Evolutionary conservation across 176 grass and related monocot genomes (phyloP).

Genomic region (Miscanthus lutarioriparius): DNA sequence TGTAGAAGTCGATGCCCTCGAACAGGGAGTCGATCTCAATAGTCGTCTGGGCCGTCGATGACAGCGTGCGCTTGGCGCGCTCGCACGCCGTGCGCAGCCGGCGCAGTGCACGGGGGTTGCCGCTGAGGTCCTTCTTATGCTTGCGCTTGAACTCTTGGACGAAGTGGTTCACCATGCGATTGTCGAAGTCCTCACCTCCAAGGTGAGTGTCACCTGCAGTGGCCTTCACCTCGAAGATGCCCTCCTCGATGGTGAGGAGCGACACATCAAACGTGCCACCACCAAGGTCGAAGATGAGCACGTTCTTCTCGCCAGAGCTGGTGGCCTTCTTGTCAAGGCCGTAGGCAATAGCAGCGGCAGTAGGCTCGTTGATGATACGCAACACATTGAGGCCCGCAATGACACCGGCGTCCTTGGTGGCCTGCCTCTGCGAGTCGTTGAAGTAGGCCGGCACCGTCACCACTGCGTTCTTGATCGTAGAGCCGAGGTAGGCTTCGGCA

Average conservation of each 20-base stretch:
- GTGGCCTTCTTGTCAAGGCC: constrained; percentile 85
- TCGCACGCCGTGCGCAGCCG: constrained; percentile 79
- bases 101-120: constrained; percentile 72
- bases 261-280: constrained; percentile 91
- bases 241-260: constrained; percentile 85
- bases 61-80: constrained; percentile 85
- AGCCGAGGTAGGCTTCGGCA: constrained; percentile 80
- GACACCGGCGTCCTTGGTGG: constrained; percentile 83
- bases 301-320: constrained; percentile 74
- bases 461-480: constrained; percentile 81
- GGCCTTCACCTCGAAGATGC: constrained; percentile 94
- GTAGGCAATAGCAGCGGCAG: constrained; percentile 78
- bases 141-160: constrained; percentile 87
- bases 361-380: constrained; percentile 92
- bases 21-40: constrained; percentile 90
- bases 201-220: constrained; percentile 94
- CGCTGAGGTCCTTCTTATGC: constrained; percentile 79
- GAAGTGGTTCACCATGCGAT: constrained; percentile 91
- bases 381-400: constrained; percentile 83
- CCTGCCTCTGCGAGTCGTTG: constrained; percentile 88
- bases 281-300: constrained; percentile 84
- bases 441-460: constrained; percentile 89
- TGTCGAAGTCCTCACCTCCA: constrained; percentile 88
- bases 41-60: constrained; percentile 87
- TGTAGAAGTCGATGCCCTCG: constrained; percentile 92